Base-by-base conservation (phyloP, 371 early-diverging fungal species). In the Zychaea mexicana region DNA sequence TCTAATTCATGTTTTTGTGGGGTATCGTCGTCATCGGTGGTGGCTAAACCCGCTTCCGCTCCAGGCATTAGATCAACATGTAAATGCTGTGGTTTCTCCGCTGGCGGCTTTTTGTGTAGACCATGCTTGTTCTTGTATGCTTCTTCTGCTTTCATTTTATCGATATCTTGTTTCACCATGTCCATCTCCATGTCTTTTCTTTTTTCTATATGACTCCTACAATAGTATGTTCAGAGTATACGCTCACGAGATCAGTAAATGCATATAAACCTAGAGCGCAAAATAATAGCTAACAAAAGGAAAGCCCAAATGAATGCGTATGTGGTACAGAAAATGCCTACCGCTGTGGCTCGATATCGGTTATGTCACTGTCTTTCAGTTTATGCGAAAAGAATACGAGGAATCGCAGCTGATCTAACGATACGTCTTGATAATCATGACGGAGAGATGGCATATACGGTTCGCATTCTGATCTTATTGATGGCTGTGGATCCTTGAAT, bases 71-170 rank as follows among this genome's bases (percentile, higher is more conserved):
- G 22, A 5, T 71, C 62, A 12, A 68, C 70, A 12, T 66, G 57
- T 8, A 72, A 22, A 12, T 70, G 62, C 21, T 65, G 67, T 45
- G 67, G 65, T 52, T 61, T 60, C 22, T 70, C 66, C 2, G 56
- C 62, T 3, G 78, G 69, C 13, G 76, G 74, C 28, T 71, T 74
- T 31, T 76, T 73, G 49, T 76, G 74, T 38, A 81, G 62, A 1
- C 81, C 81, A 61, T 81, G 76, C 31, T 78, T 78, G 38, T 72
- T 81, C 61, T 65, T 70, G 47, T 68, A 76, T 9, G 68, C 72
- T 32, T 76, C 74, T 13, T 65, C 66, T 10, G 39, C 66, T 38
- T 64, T 68, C 66, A 64, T 63, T 47, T 68, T 47, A 27, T 61
- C 49, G 19, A 78, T 78, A 49, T 81, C 78, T 19, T 60, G 33